Base-by-base conservation (phyloP, 1,284 basidiomycete genomes). In the Puccinia sorghi region DNA sequence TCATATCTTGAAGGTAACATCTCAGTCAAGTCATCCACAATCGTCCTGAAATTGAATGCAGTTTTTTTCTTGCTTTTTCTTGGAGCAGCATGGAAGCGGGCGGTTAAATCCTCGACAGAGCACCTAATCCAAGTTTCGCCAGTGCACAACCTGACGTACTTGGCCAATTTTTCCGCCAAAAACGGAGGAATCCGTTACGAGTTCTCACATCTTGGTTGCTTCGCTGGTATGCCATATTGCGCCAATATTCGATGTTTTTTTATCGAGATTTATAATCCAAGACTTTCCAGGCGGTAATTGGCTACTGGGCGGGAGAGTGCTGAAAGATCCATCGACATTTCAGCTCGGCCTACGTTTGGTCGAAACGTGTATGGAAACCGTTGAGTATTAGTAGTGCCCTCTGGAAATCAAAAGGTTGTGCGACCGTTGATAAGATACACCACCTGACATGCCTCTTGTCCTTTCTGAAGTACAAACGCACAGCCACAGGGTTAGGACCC, bases 161-260 rank as follows among this genome's bases (percentile, higher is more conserved):
- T 72, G n/a, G 56, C 57, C 3, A 50, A 52, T 52, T 72, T 41
- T 27, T 72, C 43, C 6, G 13, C 69, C 25, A 25, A 32, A 13
- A 27, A 52, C 12, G 48, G 48, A 11, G 59, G 59, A 0, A 22
- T 63, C 15, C n/a, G 13, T 72, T 56, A 64, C 25, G 25, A 37
- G 50, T 79, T 66, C 54, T 72, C 77, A 0, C 77, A 79, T 79
- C 77, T 79, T 15, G 77, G 54, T 39, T 79, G 77, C n/a, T 79
- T 79, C 63, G 59, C 77, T 25, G 50, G 69, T 71, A 25, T 54
- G 56, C 46, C 41, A 46, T n/a, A 8, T 11, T 46, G 8, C 6
- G 61, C 25, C 41, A 12, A 43, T 25, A 22, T 43, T 25, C 22
- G 37, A 61, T 27, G 27, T 22, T 25, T 63, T 63, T 43, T 41